Evolutionary conservation across 108 stramenopile genomes (phyloP).

Genomic region (Conticribra guillardii): DNA sequence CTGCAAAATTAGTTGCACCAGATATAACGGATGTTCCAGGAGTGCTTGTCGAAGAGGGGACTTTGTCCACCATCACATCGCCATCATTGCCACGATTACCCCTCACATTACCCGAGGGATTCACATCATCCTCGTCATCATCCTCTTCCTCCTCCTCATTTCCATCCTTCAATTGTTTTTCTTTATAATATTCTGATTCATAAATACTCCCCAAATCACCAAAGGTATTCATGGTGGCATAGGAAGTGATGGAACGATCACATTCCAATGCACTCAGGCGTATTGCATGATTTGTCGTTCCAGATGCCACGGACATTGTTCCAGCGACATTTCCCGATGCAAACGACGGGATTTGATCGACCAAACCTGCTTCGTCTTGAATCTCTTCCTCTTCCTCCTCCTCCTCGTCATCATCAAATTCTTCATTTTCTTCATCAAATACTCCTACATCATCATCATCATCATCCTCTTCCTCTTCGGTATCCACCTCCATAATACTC

Average conservation of each 20-base stretch:
- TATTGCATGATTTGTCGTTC: conserved; percentile 27
- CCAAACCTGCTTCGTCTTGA: background rate
- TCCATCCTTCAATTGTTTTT: background rate
- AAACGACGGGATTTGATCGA: conserved; percentile 30
- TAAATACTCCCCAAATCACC: conserved; percentile 27
- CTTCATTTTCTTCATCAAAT: conserved; percentile 7
- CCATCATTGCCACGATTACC: conserved; percentile 6
- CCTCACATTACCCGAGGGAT: background rate
- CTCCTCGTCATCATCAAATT: conserved; percentile 8
- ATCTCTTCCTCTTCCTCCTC: conserved; percentile 21
- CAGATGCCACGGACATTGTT: conserved; percentile 16
- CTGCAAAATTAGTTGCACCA: conserved; percentile 5
- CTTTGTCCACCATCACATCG: conserved; percentile 18
- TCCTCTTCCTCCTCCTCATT: conserved; percentile 5
- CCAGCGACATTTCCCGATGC: conserved; percentile 7
- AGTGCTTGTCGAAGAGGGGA: conserved; percentile 16
- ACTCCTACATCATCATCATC: background rate
- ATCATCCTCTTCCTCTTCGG: conserved; percentile 20
- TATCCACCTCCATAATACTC: conserved; percentile 22
- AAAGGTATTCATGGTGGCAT: conserved; percentile 26
- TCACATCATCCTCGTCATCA: conserved; percentile 7
- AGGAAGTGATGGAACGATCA: conserved; percentile 30
- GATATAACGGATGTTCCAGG: conserved; percentile 10
- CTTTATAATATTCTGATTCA: conserved; percentile 15
- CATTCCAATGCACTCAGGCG: background rate